Evolutionary conservation across 2,329 filamentous ascomycete species (phyloP).

Genomic region (Penicillium concentricum): DNA sequence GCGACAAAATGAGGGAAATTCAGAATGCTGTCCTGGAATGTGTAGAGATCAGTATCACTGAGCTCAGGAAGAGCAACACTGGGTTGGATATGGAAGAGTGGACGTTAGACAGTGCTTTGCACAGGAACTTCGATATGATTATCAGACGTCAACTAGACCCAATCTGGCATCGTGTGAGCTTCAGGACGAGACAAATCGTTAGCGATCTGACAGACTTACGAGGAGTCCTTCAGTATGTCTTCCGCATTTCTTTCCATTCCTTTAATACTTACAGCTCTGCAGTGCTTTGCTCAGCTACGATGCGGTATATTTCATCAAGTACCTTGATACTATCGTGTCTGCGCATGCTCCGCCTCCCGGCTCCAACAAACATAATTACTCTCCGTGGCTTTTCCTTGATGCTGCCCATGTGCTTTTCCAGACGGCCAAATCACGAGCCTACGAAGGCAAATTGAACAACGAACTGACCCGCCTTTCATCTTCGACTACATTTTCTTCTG

Average conservation of each 20-base stretch:
- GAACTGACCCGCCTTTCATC: slow-evolving; percentile 48
- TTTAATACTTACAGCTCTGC: slow-evolving; percentile 12
- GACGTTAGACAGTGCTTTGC: slow-evolving; percentile 89
- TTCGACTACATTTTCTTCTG: slow-evolving; percentile 55
- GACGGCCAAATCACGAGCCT: slow-evolving; percentile 83
- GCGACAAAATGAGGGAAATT: slow-evolving; percentile 86
- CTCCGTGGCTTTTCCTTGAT: slow-evolving; percentile 94
- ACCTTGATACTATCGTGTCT: slow-evolving; percentile 89
- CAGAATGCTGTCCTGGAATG: slow-evolving; percentile 95
- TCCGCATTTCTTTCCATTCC: not conserved
- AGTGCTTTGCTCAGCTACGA: slow-evolving; percentile 77
- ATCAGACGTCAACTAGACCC: slow-evolving; percentile 88
- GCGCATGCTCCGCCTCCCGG: slow-evolving; percentile 86
- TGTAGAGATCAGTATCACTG: slow-evolving; percentile 89
- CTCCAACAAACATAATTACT: slow-evolving; percentile 82
- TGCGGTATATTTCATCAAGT: slow-evolving; percentile 85
- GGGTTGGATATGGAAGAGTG: slow-evolving; percentile 95
- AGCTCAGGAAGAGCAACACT: slow-evolving; percentile 86
- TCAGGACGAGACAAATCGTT: slow-evolving; percentile 92
- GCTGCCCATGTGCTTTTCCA: slow-evolving; percentile 93
- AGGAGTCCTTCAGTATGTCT: slow-evolving; percentile 68
- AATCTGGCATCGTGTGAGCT: slow-evolving; percentile 95
- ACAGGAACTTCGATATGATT: slow-evolving; percentile 87
- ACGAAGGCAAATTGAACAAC: slow-evolving; percentile 68
- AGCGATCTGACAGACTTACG: slow-evolving; percentile 81